A percentile compares a stretch with the other conserved stretches of the same genome.
Conservation (phyloP, 148 eudicot genomes). For the Chenopodium formosanum region DNA sequence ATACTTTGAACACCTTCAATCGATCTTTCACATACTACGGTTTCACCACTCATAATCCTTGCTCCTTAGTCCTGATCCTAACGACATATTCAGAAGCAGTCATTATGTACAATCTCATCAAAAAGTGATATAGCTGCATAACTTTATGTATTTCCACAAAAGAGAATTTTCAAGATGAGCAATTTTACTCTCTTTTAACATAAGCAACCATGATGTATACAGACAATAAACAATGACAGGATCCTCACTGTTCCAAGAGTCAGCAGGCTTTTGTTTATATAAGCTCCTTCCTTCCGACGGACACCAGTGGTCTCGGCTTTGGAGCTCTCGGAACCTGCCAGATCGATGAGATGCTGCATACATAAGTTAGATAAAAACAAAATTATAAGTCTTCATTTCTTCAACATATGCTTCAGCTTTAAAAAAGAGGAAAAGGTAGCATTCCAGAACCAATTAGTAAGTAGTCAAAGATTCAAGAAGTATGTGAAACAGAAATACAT, state of each 20-base stretch:
- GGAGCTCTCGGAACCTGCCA: constrained; percentile 99
- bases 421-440: neutral
- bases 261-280: constrained; percentile 91
- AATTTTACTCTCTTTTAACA: neutral
- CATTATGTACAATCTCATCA: neutral
- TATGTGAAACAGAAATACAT: constrained; percentile 21
- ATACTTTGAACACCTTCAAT: neutral
- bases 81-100: neutral
- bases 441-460: constrained; percentile 5
- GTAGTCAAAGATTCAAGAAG: constrained; percentile 5
- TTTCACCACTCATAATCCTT: neutral
- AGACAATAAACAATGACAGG: constrained; percentile 16
- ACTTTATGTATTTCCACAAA: neutral
- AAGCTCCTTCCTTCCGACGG: constrained; percentile 94
- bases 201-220: neutral
- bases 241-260: constrained; percentile 97
- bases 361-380: constrained; percentile 39
- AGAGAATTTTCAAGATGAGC: neutral
- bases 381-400: constrained; percentile 9
- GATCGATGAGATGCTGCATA: constrained; percentile 98
- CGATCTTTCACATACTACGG: neutral
- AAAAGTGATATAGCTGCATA: neutral
- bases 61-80: neutral
- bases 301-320: constrained; percentile 94
- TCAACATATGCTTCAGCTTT: constrained; percentile 14